Base-by-base conservation (phyloP, 495 filamentous ascomycete species). In the Physcia stellaris region DNA sequence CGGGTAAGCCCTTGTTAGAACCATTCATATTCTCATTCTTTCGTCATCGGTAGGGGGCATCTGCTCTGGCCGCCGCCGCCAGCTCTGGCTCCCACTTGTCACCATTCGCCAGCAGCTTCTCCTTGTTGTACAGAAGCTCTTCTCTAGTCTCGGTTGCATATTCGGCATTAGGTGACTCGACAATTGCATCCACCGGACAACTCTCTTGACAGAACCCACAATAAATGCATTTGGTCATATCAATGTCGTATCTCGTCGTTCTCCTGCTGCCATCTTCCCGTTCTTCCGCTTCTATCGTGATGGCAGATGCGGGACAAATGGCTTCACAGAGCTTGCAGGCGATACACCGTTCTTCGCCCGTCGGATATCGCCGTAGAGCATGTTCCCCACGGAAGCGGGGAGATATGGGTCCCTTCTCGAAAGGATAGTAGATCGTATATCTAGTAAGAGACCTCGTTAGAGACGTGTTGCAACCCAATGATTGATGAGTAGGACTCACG, bases 141-240 rank as follows among this genome's bases (percentile, higher is more conserved):
- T 98, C 90, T 51, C 90, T 73, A 32, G 90, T 96, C 70, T 95
- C 92, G 10, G 86, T 96, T 31, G 90, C 84, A 56, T 96, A 98
- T 63, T 98, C 90, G 38, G 87, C 88, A 56, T 98, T 98, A 43
- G 92, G 86, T 13, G 80, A 83, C 61, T 94, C 87, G 30, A 98
- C 90, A 58, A 98, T 96, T 24, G 90, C 90, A 62, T 98, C 90
- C 22, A 96, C 90, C 21, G 90, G 90, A 63, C 90, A 98, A 47
- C 83, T 92, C 69, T 98, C 90, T 65, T 98, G 90, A 71, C 90
- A 98, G 69, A 92, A 92, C 11, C 90, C 90, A 58, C 90, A 98
- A 72, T 96, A 98, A 58, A 98, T 98, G 64, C 90, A 98, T 70
- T 98, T 98, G 56, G 90, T 96, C 90, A 98, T 98, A 69, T 98